phyloP scores from a whole-genome alignment of 2,329 filamentous ascomycete genomes.

The Tolypocladium ophioglossoides region DNA sequence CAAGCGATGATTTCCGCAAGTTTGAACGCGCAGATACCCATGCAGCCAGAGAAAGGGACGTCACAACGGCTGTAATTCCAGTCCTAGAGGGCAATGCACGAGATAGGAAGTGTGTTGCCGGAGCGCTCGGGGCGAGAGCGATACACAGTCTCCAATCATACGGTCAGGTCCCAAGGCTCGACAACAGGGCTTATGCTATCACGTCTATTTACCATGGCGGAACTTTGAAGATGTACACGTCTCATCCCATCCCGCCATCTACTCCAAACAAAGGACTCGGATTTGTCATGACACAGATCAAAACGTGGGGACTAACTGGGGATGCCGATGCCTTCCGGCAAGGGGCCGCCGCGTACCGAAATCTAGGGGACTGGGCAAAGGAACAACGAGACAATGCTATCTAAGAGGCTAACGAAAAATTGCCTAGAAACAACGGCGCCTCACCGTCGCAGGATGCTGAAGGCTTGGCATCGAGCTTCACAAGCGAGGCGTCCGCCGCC shows the following conservation, averaged over 20 bases:
- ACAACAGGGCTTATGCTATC: slow-evolving; percentile 2
- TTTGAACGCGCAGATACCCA: slow-evolving; percentile 17
- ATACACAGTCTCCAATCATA: slow-evolving; percentile 24
- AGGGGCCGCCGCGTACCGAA: not conserved
- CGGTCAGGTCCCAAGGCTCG: not conserved
- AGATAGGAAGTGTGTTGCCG: slow-evolving; percentile 12
- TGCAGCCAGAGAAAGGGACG: slow-evolving; percentile 22
- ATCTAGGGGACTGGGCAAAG: not conserved
- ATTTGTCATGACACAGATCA: not conserved
- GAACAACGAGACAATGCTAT: not conserved
- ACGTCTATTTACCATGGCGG: not conserved
- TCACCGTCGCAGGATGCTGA: not conserved
- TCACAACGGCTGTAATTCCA: slow-evolving; percentile 19
- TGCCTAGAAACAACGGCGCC: not conserved
- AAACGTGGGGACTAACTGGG: not conserved
- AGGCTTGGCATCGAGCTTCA: not conserved
- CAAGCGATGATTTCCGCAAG: slow-evolving; percentile 17
- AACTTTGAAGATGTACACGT: not conserved
- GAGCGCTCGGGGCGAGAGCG: slow-evolving; percentile 16
- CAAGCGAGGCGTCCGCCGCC: not conserved
- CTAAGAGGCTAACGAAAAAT: not conserved
- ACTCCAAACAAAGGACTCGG: not conserved
- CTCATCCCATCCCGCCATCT: not conserved
- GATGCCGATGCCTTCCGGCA: not conserved
- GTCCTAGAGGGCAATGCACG: slow-evolving; percentile 17